Base-by-base conservation (phyloP, 208 protist genomes). In the Naegleria gruberi region DNA sequence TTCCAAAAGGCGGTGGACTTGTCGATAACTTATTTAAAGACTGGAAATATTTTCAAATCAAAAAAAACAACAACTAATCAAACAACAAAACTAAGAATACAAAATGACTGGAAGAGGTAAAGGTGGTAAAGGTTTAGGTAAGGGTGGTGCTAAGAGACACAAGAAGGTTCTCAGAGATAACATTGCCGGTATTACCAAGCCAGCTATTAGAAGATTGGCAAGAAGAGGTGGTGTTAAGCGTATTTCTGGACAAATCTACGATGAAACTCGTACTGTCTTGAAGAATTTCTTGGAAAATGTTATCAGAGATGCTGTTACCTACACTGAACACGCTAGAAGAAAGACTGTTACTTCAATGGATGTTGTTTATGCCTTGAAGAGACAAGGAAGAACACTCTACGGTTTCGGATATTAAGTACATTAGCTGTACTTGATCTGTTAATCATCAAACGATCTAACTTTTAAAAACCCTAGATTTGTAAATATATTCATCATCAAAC, bases 341-440 rank as follows among this genome's bases (percentile, higher is more conserved):
- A 97, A 97, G 92, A 98, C 97, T 65, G 97, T 98, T 34, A 98
- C 97, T 51, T 95, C 97, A 73, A 96, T 97, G 95, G 97, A 98
- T 90, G 97, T 98, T 55, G 97, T 98, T 74, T 98, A 98, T 91
- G 97, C 97, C 0, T 96, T 98, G 90, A 98, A 98, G 93, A 93
- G 96, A 90, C 96, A 98, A 93, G 97, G 97, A 87, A 92, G 96
- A 90, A 98, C 97, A 86, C 94, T 98, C 51, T 98, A 98, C 94
- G 97, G 97, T 90, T 98, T 98, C 95, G 85, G 77, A 37, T 41
- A 44, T 23, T 83, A 83, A 44, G 30, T 65, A 30, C 30, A 30
- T 1, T 65, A 15, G 15, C 15, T 23, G 19, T 10, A 65, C 15
- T 55, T 55, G 46, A 55, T 55, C 46, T 65, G 15, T 65, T 65